A percentile compares a stretch with the other conserved stretches of the same genome.
phyloP scores from a whole-genome alignment of 495 filamentous ascomycete genomes.

The Astrothelium macrocarpum region DNA sequence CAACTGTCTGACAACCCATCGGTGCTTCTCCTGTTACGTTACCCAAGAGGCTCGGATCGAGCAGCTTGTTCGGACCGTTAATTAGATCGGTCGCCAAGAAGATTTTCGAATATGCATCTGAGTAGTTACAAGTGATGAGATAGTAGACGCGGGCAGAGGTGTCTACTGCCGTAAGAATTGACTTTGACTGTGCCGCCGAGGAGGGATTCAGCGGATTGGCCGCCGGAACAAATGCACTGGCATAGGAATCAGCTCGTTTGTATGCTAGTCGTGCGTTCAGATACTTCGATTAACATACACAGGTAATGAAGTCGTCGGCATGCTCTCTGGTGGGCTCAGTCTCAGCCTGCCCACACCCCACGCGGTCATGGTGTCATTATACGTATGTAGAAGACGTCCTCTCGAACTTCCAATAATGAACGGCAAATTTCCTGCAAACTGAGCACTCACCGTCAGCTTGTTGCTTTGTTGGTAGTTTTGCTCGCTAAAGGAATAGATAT shows the following conservation, averaged over 20 bases:
- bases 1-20: not conserved
- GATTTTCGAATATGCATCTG: not conserved
- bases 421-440: not conserved
- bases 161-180: not conserved
- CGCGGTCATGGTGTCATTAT: not conserved
- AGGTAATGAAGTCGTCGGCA: not conserved
- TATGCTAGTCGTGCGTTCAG: not conserved
- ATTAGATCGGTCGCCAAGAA: slow-evolving; percentile 1
- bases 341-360: not conserved
- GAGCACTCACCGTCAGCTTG: not conserved
- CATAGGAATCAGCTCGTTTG: not conserved
- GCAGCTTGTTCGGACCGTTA: not conserved
- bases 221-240: not conserved
- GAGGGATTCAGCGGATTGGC: not conserved
- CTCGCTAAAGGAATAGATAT: slow-evolving; percentile 1
- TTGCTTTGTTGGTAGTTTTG: not conserved
- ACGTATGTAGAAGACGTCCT: not conserved
- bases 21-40: not conserved
- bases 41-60: not conserved
- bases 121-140: not conserved
- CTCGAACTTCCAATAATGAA: not conserved
- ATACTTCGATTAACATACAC: not conserved
- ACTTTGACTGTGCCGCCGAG: not conserved
- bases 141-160: slow-evolving; percentile 1
- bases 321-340: not conserved